Percentiles rank a stretch among this genome's conserved stretches.
phyloP scores from a whole-genome alignment of 495 filamentous ascomycete genomes.

The Penicillium fimorum region DNA sequence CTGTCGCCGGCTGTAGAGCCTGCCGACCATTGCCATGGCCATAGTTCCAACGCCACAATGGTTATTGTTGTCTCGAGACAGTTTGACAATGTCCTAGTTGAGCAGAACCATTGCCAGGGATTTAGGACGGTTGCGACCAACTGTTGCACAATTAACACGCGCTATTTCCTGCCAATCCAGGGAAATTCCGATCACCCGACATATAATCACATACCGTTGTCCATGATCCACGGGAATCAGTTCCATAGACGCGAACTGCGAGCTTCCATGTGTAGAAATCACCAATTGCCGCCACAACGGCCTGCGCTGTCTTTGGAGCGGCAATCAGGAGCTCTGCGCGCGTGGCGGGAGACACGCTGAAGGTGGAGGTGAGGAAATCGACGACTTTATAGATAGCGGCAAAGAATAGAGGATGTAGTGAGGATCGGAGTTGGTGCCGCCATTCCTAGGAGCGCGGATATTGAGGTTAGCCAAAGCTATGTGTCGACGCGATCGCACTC shows the following conservation, averaged over 20 bases:
- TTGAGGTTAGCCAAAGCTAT: slow-evolving; percentile 10
- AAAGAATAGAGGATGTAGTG: slow-evolving; percentile 86
- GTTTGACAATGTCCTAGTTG: slow-evolving; percentile 90
- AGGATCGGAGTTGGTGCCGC: slow-evolving; percentile 84
- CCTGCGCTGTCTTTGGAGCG: slow-evolving; percentile 74
- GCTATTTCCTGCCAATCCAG: neutral
- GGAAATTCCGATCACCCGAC: neutral
- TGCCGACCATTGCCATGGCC: slow-evolving; percentile 76
- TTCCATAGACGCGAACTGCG: slow-evolving; percentile 69
- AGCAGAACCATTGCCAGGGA: slow-evolving; percentile 97
- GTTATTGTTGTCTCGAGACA: slow-evolving; percentile 88
- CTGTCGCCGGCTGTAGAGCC: slow-evolving; percentile 4
- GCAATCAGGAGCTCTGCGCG: slow-evolving; percentile 64
- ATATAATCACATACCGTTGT: slow-evolving; percentile 57
- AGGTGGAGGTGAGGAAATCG: slow-evolving; percentile 49
- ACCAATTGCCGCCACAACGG: slow-evolving; percentile 68
- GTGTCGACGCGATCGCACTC: slow-evolving; percentile 10
- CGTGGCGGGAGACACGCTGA: slow-evolving; percentile 47
- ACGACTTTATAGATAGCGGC: slow-evolving; percentile 69
- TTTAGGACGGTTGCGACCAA: slow-evolving; percentile 69
- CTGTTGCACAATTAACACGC: slow-evolving; percentile 25
- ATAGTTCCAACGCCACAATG: slow-evolving; percentile 71
- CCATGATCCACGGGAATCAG: slow-evolving; percentile 60
- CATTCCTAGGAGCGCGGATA: slow-evolving; percentile 69
- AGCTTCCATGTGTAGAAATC: slow-evolving; percentile 92